Evolutionary conservation across 2,329 filamentous ascomycete genomes (phyloP), one percentile per base, ranked within the genome.

Genomic region (Incumbomyces lentus): DNA sequence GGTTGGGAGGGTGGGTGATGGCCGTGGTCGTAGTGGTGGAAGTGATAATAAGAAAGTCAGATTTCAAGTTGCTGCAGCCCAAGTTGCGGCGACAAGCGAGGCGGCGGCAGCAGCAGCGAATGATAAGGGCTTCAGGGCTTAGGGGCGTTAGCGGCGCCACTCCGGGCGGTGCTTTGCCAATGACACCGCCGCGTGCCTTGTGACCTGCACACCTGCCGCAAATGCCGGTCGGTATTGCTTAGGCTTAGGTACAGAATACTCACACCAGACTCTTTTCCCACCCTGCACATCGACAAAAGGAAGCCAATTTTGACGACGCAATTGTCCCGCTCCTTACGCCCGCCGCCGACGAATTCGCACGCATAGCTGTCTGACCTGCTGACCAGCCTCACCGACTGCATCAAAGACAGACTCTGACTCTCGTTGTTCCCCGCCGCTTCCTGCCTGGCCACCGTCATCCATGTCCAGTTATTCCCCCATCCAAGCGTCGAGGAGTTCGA

Each of bases 371-470:
- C 22, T 26, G 22, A 26, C 22, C 22, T 26, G 22, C 22, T 8
- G 22, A 26, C 22, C 22, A 26, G 8, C 22, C 22, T 26, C 22
- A 8, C 22, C 22, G 22, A 26, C 22, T 26, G 22, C 33, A 35
- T 35, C 16, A 35, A 35, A 35, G 33, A 35, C 5, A 35, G 33
- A 35, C 33, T 35, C 34, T 45, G 33, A 35, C 33, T 4, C 34
- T 45, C 32, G 33, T 36, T 44, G 41, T 45, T 42, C 42, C 42
- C 42, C 42, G 42, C 42, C 42, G 42, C 33, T 18, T 30, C 31
- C 38, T 31, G 18, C 13, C 22, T 26, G 22, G 22, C 22, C 22
- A 26, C 14, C 33, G 17, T 14, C 17, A 45, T 38, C 42, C 33
- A 45, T 45, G 42, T 45, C 42, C 26, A 31, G 17, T 30, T 31